Conservation (phyloP, 495 filamentous ascomycete species). For the Poronia punctata region DNA sequence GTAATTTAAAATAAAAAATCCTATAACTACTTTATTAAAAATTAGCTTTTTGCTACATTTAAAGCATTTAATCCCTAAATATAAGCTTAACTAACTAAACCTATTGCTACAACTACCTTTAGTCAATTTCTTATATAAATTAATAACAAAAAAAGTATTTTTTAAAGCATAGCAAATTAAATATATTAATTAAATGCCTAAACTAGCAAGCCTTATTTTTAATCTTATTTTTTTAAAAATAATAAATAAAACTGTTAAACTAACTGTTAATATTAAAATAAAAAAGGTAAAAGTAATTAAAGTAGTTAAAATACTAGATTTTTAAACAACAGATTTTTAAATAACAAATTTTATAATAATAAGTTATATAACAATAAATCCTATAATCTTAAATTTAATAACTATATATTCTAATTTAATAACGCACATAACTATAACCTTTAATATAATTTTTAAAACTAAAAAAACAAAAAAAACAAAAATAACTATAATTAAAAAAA, state of each 20-base stretch:
- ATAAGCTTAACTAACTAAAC: neutral
- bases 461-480: too few relatives aligned
- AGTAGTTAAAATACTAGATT: too few relatives aligned
- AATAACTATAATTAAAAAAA: too few relatives aligned
- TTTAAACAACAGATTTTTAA: neutral
- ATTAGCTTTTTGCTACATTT: neutral
- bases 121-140: neutral
- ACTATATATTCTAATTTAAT: too few relatives aligned
- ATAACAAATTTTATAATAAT: neutral
- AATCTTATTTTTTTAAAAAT: neutral
- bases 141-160: neutral
- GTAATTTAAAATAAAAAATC: conserved; percentile 1
- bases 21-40: neutral
- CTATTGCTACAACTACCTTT: neutral
- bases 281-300: too few relatives aligned
- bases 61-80: neutral
- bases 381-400: neutral
- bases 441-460: too few relatives aligned
- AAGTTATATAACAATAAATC: neutral
- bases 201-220: neutral
- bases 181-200: neutral
- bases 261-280: neutral
- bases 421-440: too few relatives aligned
- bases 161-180: neutral
- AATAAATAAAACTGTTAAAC: conserved; percentile 1